Percentiles rank a stretch among this genome's conserved stretches.
phyloP scores from a whole-genome alignment of 2,329 filamentous ascomycete species.

The Lojkania enalia region DNA sequence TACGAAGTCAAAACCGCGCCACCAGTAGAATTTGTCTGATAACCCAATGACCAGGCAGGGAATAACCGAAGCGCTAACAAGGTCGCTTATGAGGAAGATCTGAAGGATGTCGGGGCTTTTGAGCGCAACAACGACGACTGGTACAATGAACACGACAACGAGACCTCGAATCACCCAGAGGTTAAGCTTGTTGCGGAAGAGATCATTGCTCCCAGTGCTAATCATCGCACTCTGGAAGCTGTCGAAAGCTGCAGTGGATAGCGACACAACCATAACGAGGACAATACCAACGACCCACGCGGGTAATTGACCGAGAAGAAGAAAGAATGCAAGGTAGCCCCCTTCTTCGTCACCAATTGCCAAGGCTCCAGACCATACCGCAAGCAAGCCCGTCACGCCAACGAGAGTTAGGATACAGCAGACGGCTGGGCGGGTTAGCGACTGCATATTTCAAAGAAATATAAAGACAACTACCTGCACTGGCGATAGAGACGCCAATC shows the following conservation, averaged over 20 bases:
- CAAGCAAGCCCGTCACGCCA: conserved; percentile 72
- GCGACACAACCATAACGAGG: conserved; percentile 76
- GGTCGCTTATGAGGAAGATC: conserved; percentile 81
- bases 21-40: conserved; percentile 66
- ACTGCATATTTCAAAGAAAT: background rate
- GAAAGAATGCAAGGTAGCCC: conserved; percentile 74
- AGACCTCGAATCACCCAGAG: conserved; percentile 71
- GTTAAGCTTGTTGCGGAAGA: conserved; percentile 80
- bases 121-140: conserved; percentile 73
- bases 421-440: conserved; percentile 47
- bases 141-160: conserved; percentile 74
- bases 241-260: conserved; percentile 80
- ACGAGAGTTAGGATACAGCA: conserved; percentile 73
- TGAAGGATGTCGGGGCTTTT: conserved; percentile 74
- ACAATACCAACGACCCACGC: conserved; percentile 82
- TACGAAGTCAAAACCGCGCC: conserved; percentile 80
- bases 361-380: conserved; percentile 75
- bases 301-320: conserved; percentile 71
- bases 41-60: conserved; percentile 76
- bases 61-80: conserved; percentile 75
- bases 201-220: conserved; percentile 79
- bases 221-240: conserved; percentile 82
- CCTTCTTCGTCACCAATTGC: conserved; percentile 63
- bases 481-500: conserved; percentile 72
- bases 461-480: conserved; percentile 38